phyloP scores from a whole-genome alignment of 495 filamentous ascomycete species.

The Daldinia loculata region DNA sequence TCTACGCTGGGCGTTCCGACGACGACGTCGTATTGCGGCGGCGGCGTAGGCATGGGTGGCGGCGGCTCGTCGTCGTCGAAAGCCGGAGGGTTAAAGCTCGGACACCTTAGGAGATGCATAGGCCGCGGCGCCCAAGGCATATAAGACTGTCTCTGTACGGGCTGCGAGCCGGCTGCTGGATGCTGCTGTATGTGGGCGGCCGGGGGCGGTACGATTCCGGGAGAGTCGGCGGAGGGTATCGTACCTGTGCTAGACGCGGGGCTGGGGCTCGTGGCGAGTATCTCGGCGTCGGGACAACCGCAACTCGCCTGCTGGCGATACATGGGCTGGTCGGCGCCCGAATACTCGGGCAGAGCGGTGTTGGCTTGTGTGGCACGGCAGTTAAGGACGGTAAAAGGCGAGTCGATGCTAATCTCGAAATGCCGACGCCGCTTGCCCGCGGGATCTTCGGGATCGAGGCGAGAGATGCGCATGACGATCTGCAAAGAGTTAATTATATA shows the following conservation, averaged over 20 bases:
- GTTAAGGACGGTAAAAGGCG: conserved; percentile 93
- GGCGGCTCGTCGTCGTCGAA: conserved; percentile 92
- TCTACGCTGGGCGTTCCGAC: conserved; percentile 82
- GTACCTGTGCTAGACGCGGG: conserved; percentile 48
- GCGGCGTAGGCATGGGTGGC: conserved; percentile 77
- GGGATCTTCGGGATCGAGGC: conserved; percentile 81
- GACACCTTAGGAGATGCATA: conserved; percentile 88
- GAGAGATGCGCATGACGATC: conserved; percentile 97
- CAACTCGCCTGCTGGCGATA: conserved; percentile 66
- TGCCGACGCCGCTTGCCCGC: conserved; percentile 81
- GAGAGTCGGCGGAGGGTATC: conserved; percentile 34
- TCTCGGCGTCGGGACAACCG: conserved; percentile 77
- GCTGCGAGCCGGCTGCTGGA: conserved; percentile 34
- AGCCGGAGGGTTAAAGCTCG: conserved; percentile 88
- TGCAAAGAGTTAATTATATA: conserved; percentile 52
- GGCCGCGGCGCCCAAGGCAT: conserved; percentile 60
- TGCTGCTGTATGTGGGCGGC: conserved; percentile 40
- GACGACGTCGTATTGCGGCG: conserved; percentile 86
- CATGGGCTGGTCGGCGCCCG: conserved; percentile 59
- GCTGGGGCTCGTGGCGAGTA: conserved; percentile 51
- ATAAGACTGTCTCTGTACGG: conserved; percentile 41
- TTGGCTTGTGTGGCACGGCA: conserved; percentile 94
- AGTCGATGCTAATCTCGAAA: conserved; percentile 99
- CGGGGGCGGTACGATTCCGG: conserved; percentile 31
- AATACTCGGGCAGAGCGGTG: conserved; percentile 87